A percentile compares a stretch with the other conserved stretches of the same genome.
Evolutionary conservation across 2,329 filamentous ascomycete species (phyloP).

Genomic region (Fusarium sp.): DNA sequence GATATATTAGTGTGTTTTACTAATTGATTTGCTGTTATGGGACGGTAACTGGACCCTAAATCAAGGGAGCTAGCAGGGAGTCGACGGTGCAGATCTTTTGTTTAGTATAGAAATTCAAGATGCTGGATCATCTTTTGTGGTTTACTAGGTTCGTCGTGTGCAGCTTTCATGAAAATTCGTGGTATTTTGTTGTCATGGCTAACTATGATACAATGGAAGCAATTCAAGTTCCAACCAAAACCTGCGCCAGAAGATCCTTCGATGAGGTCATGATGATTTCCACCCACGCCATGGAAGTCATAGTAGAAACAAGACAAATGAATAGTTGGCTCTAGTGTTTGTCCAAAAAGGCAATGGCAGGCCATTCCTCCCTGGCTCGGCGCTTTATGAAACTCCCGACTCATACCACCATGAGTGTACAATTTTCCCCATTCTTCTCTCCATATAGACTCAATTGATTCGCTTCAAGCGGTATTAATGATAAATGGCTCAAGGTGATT

Average conservation of each 20-base stretch:
- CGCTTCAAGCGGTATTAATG: conserved; percentile 19
- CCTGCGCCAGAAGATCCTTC: not conserved
- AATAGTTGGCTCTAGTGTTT: not conserved
- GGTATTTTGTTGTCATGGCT: conserved; percentile 8
- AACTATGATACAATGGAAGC: conserved; percentile 21
- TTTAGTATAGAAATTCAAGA: conserved; percentile 34
- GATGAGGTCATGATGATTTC: conserved; percentile 1
- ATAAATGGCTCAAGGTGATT: conserved; percentile 3
- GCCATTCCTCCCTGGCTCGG: not conserved
- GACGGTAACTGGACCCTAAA: conserved; percentile 14
- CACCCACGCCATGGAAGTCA: not conserved
- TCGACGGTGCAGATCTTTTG: conserved; percentile 34
- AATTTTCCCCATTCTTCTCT: conserved; percentile 6
- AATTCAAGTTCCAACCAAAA: conserved; percentile 13
- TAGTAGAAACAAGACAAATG: conserved; percentile 11
- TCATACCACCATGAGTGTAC: conserved; percentile 6
- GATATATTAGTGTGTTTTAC: conserved; percentile 25
- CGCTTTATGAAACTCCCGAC: conserved; percentile 4
- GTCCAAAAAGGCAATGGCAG: not conserved
- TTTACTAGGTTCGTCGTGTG: not conserved
- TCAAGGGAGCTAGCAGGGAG: conserved; percentile 40
- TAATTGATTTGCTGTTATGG: conserved; percentile 26
- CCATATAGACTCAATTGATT: conserved; percentile 2
- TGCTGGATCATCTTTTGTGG: conserved; percentile 23
- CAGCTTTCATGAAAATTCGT: not conserved